Percentiles rank a stretch among this genome's conserved stretches.
These are phyloP conservation scores for Candida pseudocylindracea DNA, from an alignment of 1,139 yeast species.

Conservation along the genomic window DNA sequence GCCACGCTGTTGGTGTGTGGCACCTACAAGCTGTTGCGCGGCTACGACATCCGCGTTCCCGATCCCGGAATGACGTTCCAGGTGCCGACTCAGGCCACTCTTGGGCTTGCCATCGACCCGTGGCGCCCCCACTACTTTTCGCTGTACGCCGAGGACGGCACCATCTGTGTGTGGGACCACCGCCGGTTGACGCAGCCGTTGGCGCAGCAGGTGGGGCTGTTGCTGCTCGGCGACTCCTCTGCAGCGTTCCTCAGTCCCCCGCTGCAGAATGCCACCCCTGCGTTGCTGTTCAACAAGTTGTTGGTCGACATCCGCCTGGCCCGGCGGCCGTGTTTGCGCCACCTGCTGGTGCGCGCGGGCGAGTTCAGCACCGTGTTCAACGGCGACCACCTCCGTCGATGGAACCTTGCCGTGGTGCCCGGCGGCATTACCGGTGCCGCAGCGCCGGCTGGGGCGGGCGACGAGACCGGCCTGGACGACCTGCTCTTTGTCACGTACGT, in stretches of 20 bases:
- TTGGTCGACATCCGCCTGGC: conserved; percentile 38
- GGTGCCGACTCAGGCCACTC: conserved; percentile 52
- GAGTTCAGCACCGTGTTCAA: conserved; percentile 68
- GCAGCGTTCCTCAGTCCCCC: conserved; percentile 20
- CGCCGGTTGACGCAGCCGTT: conserved; percentile 27
- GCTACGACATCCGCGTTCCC: conserved; percentile 56
- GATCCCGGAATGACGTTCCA: conserved; percentile 20
- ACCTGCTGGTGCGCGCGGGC: conserved; percentile 42
- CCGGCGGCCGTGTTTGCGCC: conserved; percentile 45
- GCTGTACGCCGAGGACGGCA: conserved; percentile 66
- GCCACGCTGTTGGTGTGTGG: conserved; percentile 49
- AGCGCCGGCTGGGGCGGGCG: conserved; percentile 13
- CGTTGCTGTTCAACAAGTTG: background rate
- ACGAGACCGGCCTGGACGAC: conserved; percentile 10
- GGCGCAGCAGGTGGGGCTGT: no score
- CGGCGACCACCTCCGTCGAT: conserved; percentile 58
- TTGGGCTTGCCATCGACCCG: conserved; percentile 50
- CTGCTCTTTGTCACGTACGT: conserved; percentile 59
- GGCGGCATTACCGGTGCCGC: conserved; percentile 13
- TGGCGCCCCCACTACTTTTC: conserved; percentile 40
- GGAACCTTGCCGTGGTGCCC: conserved; percentile 27
- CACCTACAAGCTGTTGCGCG: conserved; percentile 56
- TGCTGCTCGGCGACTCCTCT: no score
- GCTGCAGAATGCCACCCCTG: conserved; percentile 9
- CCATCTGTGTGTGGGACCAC: conserved; percentile 74